Conservation (phyloP, 768 basidiomycete genomes). For the Suillus paluster region DNA sequence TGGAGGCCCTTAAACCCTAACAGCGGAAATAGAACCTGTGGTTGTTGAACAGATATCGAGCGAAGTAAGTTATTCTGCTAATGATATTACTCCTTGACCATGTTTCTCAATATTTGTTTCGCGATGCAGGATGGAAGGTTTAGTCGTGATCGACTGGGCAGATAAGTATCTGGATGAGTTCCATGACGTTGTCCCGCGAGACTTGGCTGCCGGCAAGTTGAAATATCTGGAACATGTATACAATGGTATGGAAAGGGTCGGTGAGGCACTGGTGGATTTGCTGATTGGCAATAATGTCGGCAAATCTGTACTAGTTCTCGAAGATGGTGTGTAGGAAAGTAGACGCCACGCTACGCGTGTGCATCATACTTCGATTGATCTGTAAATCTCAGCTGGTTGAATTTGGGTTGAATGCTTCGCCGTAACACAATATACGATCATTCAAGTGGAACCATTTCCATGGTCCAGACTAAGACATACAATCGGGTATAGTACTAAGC, state of each 20-base stretch:
- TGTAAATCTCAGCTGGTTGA: not conserved
- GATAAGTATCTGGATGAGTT: conserved; percentile 48
- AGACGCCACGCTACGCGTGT: not conserved
- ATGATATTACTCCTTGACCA: not conserved
- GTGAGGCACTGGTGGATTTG: conserved; percentile 43
- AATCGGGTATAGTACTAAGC: not conserved
- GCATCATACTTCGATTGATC: too few species aligned
- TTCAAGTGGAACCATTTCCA: not conserved
- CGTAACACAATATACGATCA: too few species aligned
- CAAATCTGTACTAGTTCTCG: conserved; percentile 25
- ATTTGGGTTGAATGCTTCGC: too few species aligned
- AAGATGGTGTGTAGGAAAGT: not conserved
- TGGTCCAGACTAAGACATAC: too few species aligned
- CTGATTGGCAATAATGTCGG: conserved; percentile 40
- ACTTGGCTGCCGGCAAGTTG: conserved; percentile 49
- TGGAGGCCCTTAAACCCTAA: not conserved
- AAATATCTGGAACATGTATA: conserved; percentile 51
- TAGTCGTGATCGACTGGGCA: conserved; percentile 8
- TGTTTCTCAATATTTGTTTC: not conserved
- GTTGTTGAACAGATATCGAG: conserved; percentile 4
- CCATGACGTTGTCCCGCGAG: conserved; percentile 42
- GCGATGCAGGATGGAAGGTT: conserved; percentile 4
- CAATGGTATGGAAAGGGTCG: conserved; percentile 46
- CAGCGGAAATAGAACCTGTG: not conserved
- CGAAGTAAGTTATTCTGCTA: not conserved